Conservation (phyloP, 78 protist genomes). For the Mastigamoeba balamuthi region DNA sequence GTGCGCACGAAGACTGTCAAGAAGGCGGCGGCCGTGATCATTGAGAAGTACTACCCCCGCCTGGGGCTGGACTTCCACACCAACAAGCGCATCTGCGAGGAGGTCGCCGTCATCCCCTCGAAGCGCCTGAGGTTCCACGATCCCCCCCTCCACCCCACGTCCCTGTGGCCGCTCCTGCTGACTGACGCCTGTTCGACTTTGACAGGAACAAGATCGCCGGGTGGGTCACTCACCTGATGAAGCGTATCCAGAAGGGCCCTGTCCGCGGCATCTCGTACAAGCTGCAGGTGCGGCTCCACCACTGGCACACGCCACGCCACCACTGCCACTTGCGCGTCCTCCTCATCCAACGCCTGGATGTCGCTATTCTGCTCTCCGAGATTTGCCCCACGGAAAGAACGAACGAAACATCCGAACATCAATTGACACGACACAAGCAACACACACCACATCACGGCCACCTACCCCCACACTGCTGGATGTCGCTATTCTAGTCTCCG, state of each 20-base stretch:
- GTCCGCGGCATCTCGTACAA: slow-evolving; percentile 97
- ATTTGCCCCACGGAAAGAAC: too few relatives aligned
- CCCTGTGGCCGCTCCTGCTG: neutral
- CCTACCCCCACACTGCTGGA: too few relatives aligned
- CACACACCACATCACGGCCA: too few relatives aligned
- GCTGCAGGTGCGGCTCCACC: slow-evolving; percentile 68
- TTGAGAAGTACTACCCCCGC: slow-evolving; percentile 97
- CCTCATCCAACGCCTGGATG: slow-evolving; percentile 47
- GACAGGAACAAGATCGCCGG: slow-evolving; percentile 98
- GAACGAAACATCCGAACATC: too few relatives aligned
- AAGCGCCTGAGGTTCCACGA: slow-evolving; percentile 79
- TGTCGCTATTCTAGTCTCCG: too few relatives aligned
- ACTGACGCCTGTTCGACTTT: slow-evolving; percentile 12
- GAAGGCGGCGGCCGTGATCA: slow-evolving; percentile 92
- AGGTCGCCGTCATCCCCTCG: slow-evolving; percentile 93
- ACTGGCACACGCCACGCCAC: neutral
- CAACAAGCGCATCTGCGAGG: slow-evolving; percentile 94
- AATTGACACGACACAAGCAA: too few relatives aligned
- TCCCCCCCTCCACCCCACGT: neutral
- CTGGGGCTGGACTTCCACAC: slow-evolving; percentile 95
- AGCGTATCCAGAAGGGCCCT: slow-evolving; percentile 93
- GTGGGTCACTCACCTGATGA: slow-evolving; percentile 95
- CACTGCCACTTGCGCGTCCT: slow-evolving; percentile 12
- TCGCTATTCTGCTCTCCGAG: too few relatives aligned
- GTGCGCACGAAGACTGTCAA: slow-evolving; percentile 99